A percentile compares a stretch with the other conserved stretches of the same genome.
These are phyloP conservation scores for Amborella trichopoda DNA, from an alignment of 164 flowering plant species.

Conservation along the genomic window DNA sequence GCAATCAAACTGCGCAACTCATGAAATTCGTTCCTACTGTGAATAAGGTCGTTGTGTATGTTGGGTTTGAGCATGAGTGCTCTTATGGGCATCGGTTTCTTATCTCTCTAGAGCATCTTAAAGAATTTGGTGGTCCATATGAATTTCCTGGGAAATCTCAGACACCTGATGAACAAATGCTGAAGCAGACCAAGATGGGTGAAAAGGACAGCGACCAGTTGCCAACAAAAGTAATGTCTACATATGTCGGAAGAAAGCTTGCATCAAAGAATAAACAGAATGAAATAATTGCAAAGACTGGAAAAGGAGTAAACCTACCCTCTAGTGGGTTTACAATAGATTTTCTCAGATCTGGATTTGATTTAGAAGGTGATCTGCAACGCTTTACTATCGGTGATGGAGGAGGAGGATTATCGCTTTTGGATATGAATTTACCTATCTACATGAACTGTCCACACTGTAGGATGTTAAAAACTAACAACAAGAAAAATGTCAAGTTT, in stretches of 20 bases:
- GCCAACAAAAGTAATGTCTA: slow-evolving; percentile 15
- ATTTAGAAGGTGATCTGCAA: slow-evolving; percentile 23
- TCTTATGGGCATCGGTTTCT: slow-evolving; percentile 85
- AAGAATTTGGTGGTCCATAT: slow-evolving; percentile 38
- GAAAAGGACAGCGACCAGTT: slow-evolving; percentile 26
- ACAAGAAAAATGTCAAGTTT: slow-evolving; percentile 39
- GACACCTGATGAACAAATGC: slow-evolving; percentile 4
- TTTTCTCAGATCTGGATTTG: slow-evolving; percentile 14
- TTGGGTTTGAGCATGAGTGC: slow-evolving; percentile 95
- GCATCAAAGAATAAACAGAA: slow-evolving; percentile 20
- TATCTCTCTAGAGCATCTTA: slow-evolving; percentile 51
- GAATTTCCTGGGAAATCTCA: slow-evolving; percentile 22
- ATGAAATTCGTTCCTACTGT: slow-evolving; percentile 18
- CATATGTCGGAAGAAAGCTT: slow-evolving; percentile 16
- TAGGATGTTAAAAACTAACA: slow-evolving; percentile 28
- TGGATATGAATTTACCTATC: slow-evolving; percentile 68
- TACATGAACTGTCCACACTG: slow-evolving; percentile 88
- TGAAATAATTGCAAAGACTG: too few species aligned
- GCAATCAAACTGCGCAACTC: slow-evolving; percentile 19
- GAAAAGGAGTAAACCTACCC: slow-evolving; percentile 21
- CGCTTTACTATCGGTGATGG: slow-evolving; percentile 37
- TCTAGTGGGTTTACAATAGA: slow-evolving; percentile 9
- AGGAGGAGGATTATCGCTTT: slow-evolving; percentile 41
- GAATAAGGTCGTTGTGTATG: slow-evolving; percentile 41
- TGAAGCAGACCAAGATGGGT: slow-evolving; percentile 24